phyloP scores from a whole-genome alignment of 179 eudicot genomes.

The Silene vulgaris region DNA sequence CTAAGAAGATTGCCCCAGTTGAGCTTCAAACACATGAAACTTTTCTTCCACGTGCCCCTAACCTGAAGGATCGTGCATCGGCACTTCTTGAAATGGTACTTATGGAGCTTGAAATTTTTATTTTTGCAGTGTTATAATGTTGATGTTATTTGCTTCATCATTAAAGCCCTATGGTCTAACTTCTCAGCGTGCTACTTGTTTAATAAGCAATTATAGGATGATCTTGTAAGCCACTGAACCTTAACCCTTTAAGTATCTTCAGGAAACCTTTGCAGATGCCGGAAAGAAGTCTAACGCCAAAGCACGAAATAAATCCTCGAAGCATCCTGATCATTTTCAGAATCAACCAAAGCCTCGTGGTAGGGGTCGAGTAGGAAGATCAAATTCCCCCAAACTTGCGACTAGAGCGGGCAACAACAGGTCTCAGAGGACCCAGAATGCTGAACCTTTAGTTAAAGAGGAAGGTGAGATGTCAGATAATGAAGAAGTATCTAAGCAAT shows the following conservation, averaged over 20 bases:
- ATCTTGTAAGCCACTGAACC: neutral
- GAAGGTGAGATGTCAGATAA: slow-evolving; percentile 99
- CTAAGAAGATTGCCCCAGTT: slow-evolving; percentile 94
- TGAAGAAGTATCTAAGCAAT: slow-evolving; percentile 97
- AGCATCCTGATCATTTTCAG: slow-evolving; percentile 41
- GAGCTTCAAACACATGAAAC: slow-evolving; percentile 99
- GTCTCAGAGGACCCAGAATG: slow-evolving; percentile 49
- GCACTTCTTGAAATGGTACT: slow-evolving; percentile 92
- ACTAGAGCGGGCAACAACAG: slow-evolving; percentile 42
- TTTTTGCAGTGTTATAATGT: slow-evolving; percentile 9
- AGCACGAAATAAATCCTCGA: slow-evolving; percentile 60
- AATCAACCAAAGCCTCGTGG: slow-evolving; percentile 38
- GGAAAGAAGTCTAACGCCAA: slow-evolving; percentile 55
- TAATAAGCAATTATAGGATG: neutral
- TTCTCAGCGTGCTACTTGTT: neutral
- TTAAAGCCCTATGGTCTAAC: neutral
- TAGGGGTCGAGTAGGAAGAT: slow-evolving; percentile 55
- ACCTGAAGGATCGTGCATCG: slow-evolving; percentile 88
- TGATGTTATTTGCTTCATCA: slow-evolving; percentile 1
- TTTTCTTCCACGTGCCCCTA: slow-evolving; percentile 95
- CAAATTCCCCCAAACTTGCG: slow-evolving; percentile 36
- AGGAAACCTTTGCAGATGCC: slow-evolving; percentile 77
- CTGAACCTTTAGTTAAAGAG: slow-evolving; percentile 78
- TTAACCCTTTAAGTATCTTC: slow-evolving; percentile 20
- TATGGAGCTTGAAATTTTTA: neutral